Conservation (phyloP, 805 yeast genomes). For the Hanseniaspora taiwanica region DNA sequence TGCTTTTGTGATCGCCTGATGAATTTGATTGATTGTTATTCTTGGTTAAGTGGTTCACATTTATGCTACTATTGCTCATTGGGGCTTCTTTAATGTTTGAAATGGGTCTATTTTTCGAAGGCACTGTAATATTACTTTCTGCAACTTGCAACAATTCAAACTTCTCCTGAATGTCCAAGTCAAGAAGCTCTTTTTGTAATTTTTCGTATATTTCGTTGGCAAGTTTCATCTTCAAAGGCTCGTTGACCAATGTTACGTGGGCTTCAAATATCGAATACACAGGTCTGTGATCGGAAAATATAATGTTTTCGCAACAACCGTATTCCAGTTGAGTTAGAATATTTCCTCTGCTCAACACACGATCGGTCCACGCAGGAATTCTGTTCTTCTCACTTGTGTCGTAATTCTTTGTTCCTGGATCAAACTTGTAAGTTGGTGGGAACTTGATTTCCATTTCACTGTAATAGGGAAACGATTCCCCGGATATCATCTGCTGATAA, state of each 20-base stretch:
- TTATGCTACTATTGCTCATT: neutral
- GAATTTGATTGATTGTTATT: too few relatives aligned
- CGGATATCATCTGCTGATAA: conserved; percentile 55
- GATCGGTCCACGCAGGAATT: conserved; percentile 96
- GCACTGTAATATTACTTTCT: neutral
- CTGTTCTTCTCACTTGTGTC: conserved; percentile 88
- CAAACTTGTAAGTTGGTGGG: conserved; percentile 89
- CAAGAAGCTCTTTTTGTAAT: conserved; percentile 34
- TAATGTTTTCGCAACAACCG: conserved; percentile 39
- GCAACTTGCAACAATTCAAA: conserved; percentile 56
- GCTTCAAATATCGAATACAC: conserved; percentile 64
- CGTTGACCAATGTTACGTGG: conserved; percentile 52
- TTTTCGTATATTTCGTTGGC: conserved; percentile 44
- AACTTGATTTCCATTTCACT: conserved; percentile 70
- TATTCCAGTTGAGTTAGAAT: conserved; percentile 48
- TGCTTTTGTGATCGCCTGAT: too few relatives aligned
- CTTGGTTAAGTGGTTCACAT: too few relatives aligned
- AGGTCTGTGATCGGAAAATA: conserved; percentile 84
- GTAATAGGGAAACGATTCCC: conserved; percentile 70
- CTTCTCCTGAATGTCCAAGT: conserved; percentile 26
- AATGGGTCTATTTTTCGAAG: neutral
- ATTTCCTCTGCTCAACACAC: conserved; percentile 58
- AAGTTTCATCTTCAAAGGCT: conserved; percentile 33
- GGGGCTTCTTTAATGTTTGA: neutral
- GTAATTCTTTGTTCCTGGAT: conserved; percentile 67